Conservation (phyloP, 108 stramenopile species). For the Fistulifera solaris region DNA sequence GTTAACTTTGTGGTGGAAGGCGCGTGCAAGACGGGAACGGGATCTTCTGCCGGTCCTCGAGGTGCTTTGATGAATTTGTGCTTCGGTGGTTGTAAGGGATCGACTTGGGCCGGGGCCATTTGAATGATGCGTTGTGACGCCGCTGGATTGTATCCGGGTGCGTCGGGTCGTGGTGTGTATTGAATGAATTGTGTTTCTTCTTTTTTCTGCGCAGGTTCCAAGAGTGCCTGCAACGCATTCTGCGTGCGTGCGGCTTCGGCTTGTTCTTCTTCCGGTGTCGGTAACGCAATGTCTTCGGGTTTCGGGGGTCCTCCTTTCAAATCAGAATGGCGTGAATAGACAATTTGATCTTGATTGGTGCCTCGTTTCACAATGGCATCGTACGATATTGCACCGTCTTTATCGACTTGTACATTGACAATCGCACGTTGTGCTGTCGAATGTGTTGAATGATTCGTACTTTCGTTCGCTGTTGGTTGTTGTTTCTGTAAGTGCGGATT, state of each 20-base stretch:
- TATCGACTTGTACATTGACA: slow-evolving; percentile 84
- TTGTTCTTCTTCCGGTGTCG: slow-evolving; percentile 80
- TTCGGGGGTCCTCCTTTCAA: slow-evolving; percentile 66
- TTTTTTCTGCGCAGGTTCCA: slow-evolving; percentile 77
- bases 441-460: slow-evolving; percentile 1
- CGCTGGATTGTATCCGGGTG: slow-evolving; percentile 95
- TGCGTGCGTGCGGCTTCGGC: slow-evolving; percentile 81
- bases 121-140: slow-evolving; percentile 89
- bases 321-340: slow-evolving; percentile 79
- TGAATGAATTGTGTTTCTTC: slow-evolving; percentile 88
- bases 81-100: slow-evolving; percentile 99
- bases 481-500: slow-evolving; percentile 57
- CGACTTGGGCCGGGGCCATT: slow-evolving; percentile 95
- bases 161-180: slow-evolving; percentile 95
- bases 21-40: slow-evolving; percentile 83
- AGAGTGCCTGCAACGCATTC: slow-evolving; percentile 72
- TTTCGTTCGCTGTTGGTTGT: slow-evolving; percentile 2
- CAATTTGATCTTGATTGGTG: slow-evolving; percentile 82
- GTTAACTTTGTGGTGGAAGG: slow-evolving; percentile 62
- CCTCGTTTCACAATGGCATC: slow-evolving; percentile 94
- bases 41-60: slow-evolving; percentile 84
- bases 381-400: slow-evolving; percentile 81
- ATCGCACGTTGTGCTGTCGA: slow-evolving; percentile 44
- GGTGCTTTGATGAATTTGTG: slow-evolving; percentile 97
- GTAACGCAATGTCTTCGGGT: slow-evolving; percentile 75